These are phyloP conservation scores for Scedosporium boydii DNA, from an alignment of 2,329 filamentous ascomycete species.

Conservation along the genomic window DNA sequence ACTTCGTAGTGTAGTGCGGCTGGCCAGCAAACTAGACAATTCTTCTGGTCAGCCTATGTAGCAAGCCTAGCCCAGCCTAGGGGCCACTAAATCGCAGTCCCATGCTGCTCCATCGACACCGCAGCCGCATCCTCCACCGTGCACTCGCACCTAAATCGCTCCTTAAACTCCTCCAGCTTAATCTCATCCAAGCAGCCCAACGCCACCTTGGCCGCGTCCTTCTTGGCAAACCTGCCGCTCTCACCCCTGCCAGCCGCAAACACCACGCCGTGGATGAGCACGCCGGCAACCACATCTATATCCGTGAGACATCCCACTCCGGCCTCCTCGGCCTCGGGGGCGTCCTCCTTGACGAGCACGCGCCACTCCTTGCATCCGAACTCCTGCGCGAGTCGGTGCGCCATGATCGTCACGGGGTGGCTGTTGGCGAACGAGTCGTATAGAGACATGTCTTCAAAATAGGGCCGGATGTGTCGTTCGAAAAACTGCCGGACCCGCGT, in stretches of 20 bases:
- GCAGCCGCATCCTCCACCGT: conserved; percentile 12
- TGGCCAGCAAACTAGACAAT: too few relatives aligned
- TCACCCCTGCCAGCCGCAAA: conserved; percentile 51
- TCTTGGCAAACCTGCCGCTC: conserved; percentile 65
- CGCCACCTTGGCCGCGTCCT: conserved; percentile 53
- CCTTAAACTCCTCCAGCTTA: conserved; percentile 46
- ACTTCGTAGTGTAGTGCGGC: too few relatives aligned
- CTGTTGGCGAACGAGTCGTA: conserved; percentile 83
- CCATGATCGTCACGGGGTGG: conserved; percentile 70
- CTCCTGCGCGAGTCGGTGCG: conserved; percentile 50
- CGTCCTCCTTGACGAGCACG: conserved; percentile 41
- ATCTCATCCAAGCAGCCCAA: conserved; percentile 36
- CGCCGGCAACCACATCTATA: conserved; percentile 55
- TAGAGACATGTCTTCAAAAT: conserved; percentile 75
- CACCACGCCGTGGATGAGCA: conserved; percentile 66
- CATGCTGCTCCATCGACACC: background rate
- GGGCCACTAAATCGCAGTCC: background rate
- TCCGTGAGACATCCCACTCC: conserved; percentile 26
- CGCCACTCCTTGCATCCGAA: conserved; percentile 57
- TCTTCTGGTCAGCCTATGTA: too few relatives aligned
- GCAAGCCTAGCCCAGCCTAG: background rate
- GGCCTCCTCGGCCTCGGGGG: conserved; percentile 28
- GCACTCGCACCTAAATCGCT: conserved; percentile 57
- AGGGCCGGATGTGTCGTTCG: conserved; percentile 59
- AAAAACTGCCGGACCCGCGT: conserved; percentile 68